Percentiles rank a stretch among this genome's conserved stretches.
These are phyloP conservation scores for Penicillium occitanis DNA, from an alignment of 2,329 filamentous ascomycete species.

Conservation along the genomic window DNA sequence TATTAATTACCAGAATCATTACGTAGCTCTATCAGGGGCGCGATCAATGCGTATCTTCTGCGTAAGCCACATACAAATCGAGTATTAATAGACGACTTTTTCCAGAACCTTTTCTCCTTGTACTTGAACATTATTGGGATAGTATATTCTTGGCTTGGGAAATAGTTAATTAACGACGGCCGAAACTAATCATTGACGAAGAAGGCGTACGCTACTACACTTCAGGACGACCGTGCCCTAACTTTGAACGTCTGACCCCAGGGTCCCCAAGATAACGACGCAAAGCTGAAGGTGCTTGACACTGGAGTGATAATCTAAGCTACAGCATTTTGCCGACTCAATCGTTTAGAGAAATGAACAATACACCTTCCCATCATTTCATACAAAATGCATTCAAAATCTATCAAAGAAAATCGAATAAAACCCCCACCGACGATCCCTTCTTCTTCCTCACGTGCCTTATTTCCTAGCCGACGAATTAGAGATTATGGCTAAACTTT, in stretches of 20 bases:
- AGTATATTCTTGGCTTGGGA: not conserved
- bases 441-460: constrained; percentile 7
- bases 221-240: not conserved
- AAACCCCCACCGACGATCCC: not conserved
- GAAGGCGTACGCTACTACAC: not conserved
- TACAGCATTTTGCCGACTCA: no score
- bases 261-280: no score
- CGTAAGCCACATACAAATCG: not conserved
- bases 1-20: not conserved
- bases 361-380: no score
- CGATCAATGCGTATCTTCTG: not conserved
- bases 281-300: no score
- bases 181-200: not conserved
- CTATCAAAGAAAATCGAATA: no score
- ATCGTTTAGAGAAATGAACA: no score
- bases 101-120: not conserved
- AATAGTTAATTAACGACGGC: not conserved
- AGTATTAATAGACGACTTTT: not conserved
- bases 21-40: not conserved
- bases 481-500: no score
- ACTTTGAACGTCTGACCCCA: no score
- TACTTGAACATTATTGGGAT: no score
- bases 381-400: no score
- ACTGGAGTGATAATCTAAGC: no score
- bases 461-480: not conserved